Evolutionary conservation across 805 yeast genomes (phyloP), one percentile per base, ranked within the genome.

Genomic region (Candida argentea): DNA sequence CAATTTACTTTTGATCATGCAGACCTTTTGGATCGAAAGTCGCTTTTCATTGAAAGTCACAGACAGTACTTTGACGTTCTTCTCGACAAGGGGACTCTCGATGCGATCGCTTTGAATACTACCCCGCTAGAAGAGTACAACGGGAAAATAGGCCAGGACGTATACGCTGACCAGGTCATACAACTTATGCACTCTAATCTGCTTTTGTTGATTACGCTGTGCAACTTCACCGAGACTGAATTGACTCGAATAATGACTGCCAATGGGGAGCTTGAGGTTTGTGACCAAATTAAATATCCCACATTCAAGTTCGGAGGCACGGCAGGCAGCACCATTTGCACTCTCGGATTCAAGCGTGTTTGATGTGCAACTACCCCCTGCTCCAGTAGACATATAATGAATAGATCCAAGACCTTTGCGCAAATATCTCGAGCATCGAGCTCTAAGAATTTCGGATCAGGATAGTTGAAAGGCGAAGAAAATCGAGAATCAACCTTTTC

Each of bases 71-170:
- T 71, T 53, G 94, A 87, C 46, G 51, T 91, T 6, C 70, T 89
- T 2, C 57, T 86, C 11, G 99, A 91, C 54, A 91, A 91, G 50
- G 99, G 99, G 6, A 91, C 99, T 0, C 57, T 91, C 14, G 99
- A 91, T 56, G 99, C 99, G 4, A 89, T 91, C 36, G 96, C 95
- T 0, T 64, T 91, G 25, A 83, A 84, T 49, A 79, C 78, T 14
- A 59, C 50, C 5, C 57, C 58, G 1, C 22, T 61, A 7, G 39
- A 59, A 2, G 65, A 53, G 13, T 70, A 69, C 33, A 65, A 54
- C 6, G 64, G 60, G 5, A 57, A 61, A 32, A 64, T 69, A 11
- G 67, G 70, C 5, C 48, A 69, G 32, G 73, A 77, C 16, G 57
- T 72, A 10, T 89, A 91, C 43, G 74, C 86, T 0, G 37, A 40